Conservation (phyloP, 305 asterid species). For the Rubia balearica region DNA sequence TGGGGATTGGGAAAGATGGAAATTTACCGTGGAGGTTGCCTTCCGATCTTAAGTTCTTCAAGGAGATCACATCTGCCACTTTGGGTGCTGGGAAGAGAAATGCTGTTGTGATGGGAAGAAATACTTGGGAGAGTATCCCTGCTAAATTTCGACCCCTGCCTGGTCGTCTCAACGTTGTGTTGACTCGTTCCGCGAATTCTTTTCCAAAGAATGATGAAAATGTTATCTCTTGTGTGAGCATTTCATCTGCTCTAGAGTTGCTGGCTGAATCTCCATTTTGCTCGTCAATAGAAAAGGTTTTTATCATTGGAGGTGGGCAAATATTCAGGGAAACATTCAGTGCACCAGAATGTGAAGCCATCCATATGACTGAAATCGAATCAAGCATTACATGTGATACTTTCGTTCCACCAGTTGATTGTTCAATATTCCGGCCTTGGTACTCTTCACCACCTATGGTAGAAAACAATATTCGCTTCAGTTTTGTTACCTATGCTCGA, state of each 20-base stretch:
- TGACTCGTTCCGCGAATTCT: conserved; percentile 46
- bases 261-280: conserved; percentile 52
- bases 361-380: conserved; percentile 61
- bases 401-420: conserved; percentile 62
- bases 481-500: conserved; percentile 57
- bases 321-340: conserved; percentile 65
- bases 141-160: conserved; percentile 54
- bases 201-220: conserved; percentile 30
- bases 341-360: conserved; percentile 66
- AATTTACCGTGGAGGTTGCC: conserved; percentile 78
- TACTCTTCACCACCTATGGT: conserved; percentile 45
- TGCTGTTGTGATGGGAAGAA: conserved; percentile 86
- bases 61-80: conserved; percentile 53
- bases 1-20: conserved; percentile 84
- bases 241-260: conserved; percentile 45
- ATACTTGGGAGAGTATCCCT: conserved; percentile 89
- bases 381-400: conserved; percentile 56
- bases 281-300: conserved; percentile 47
- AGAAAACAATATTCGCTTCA: conserved; percentile 44
- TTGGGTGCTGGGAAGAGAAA: conserved; percentile 55
- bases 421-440: conserved; percentile 61
- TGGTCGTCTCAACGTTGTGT: conserved; percentile 65
- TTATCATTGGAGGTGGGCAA: conserved; percentile 77
- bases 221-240: conserved; percentile 45
- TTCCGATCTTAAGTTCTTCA: conserved; percentile 72